Base-by-base conservation (phyloP, 306 rosid species). In the Prunus kanzakura region DNA sequence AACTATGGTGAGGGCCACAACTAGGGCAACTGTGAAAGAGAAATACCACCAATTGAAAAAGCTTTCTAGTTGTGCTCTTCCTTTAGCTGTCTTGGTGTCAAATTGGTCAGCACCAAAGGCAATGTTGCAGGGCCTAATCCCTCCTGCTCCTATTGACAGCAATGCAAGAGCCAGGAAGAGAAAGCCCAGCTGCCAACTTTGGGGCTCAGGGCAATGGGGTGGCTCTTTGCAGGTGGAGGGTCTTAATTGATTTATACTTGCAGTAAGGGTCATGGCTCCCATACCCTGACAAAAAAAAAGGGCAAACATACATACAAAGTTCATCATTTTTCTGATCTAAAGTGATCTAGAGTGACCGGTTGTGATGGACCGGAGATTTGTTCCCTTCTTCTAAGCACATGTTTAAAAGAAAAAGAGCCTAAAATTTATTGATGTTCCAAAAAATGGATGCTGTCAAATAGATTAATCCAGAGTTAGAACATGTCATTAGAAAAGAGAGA, bases 11-110 rank as follows among this genome's bases (percentile, higher is more conserved):
- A 93, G 93, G 25, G 93, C 94, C 22, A 91, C 25, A 51, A 90
- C 57, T 5, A 91, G 88, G 29, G 97, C 91, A 65, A 87, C n/a
- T 46, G 91, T 90, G 74, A 93, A 90, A 51, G 87, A 69, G 83
- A 93, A 86, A 80, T 93, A 93, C 98, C 98, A 91, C 96, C 96
- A 89, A 49, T 91, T 89, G 84, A 88, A 93, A 83, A 93, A 93
- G 77, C 96, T 88, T 80, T 86, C 86, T 1, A 93, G 71, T 77
- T 88, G 93, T 20, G 67, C 79, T 67, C 55, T 91, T 1, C 98
- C 98, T 72, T 86, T 86, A 11, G 79, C 79, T n/a, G 91, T 94
- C 2, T 20, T 83, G 16, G 88, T 71, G 75, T 94, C 91, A 57
- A 91, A 93, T 55, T 93, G 97, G 66, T 93, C 94, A 8, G 91